Base-by-base conservation (phyloP, 768 basidiomycete genomes). In the Infundibulicybe gibba region DNA sequence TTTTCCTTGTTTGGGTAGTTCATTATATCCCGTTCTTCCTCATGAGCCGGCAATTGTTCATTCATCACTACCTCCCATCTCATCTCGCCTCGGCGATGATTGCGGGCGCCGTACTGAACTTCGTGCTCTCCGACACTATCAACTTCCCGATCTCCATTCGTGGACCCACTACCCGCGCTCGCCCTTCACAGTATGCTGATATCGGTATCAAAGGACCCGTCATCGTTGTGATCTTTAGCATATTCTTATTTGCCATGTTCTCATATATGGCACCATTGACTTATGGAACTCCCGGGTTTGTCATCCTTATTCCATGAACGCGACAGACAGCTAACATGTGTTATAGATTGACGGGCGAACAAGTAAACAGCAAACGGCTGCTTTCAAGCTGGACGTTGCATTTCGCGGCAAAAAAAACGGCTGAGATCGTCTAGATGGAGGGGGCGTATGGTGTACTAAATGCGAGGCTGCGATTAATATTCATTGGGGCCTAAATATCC, bases 1-100 rank as follows among this genome's bases (percentile, higher is more conserved):
- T 99, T 81, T 68, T 94, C 45, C 70, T 94, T 25, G 80, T 95
- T 19, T 99, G 97, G 97, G 86, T 79, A 11, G 90, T 90, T 46
- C 97, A 99, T 64, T 99, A 97, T 70, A 71, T 87, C 60, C 97
- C 97, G 5, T 99, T 98, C 79, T 99, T 91, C 84, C 76, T 97
- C 20, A 95, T 99, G 92, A 87, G 79, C 60, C 89, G 97, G 33
- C 97, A 99, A 60, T 76, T 94, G 37, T 99, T 99, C 77, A 72
- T 99, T 19, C 97, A 99, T 63, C 94, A 97, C 65, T 99, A 99
- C 64, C 84, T 99, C 3, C 95, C 95, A 12, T 95, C 95, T 0
- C 97, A 99, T 62, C 76, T 99, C 35, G 86, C 90, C 11, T 94
- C 92, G 12, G 87, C 93, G 11, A 75, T 98, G 48, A 82, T 97